Evolutionary conservation across 768 basidiomycete genomes (phyloP), one percentile per base, ranked within the genome.

Genomic region (Obba rivulosa): DNA sequence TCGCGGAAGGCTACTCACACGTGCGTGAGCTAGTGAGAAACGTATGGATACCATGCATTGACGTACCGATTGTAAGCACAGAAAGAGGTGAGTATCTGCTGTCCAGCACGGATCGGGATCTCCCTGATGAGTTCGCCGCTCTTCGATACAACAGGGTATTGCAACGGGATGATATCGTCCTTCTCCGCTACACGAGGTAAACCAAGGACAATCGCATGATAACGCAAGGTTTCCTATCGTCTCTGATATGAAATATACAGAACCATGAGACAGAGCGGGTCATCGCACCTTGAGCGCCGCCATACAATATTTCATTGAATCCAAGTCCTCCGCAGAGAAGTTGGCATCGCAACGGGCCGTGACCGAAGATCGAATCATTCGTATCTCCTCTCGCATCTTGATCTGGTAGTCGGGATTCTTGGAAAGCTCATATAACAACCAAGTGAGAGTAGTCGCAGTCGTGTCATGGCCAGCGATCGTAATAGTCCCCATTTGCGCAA

Each of bases 121-220:
- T 50, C 53, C 1, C 21, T 43, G 10, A 54, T 37, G 1, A 21
- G 17, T 34, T 50, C 20, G 2, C 49, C 53, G n/a, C 23, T 20
- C n/a, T 41, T 31, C 9, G 41, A 16, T 1, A 34, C 24, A 5
- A 50, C 40, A 1, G 53, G 52, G 25, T 46, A 31, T 5, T 55
- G 28, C 23, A 57, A 40, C 7, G 59, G 59, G 28, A 60, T 50
- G 21, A 55, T 36, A 18, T 60, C 55, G 31, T 60, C 56, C 8
- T 45, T 50, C 13, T 31, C 49, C 4, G 57, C 52, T 24, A 38
- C 41, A 16, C 61, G 59, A 35, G 46, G 45, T 14, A 61, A 42
- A 35, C 46, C 43, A 10, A 38, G 41, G n/a, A 58, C 50, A 17
- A 56, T 54, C 1, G 55, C 51, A 24, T 61, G 52, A 40, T 48